Conservation (phyloP, 2,329 filamentous ascomycete species). For the Cryphonectria japonica region DNA sequence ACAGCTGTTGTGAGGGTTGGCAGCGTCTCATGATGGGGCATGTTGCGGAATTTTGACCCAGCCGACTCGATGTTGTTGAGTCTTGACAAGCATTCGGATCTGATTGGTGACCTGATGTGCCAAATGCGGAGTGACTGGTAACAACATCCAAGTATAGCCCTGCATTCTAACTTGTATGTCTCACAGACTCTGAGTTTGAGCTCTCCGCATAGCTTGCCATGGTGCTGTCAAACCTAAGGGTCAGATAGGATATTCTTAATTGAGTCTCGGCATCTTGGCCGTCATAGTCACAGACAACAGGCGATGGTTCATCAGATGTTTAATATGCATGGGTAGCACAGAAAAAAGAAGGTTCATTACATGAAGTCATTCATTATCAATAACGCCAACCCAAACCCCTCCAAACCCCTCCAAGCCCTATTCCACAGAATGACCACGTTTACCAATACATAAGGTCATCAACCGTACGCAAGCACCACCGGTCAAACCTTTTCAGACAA, state of each 20-base stretch:
- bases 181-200: background rate
- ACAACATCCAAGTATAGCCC: background rate
- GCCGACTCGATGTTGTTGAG: constrained; percentile 43
- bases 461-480: background rate
- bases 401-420: background rate
- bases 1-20: constrained; percentile 60
- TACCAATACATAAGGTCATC: constrained; percentile 14
- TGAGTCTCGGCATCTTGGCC: background rate
- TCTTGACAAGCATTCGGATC: no score
- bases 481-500: background rate
- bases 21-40: no score
- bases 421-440: background rate
- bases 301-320: background rate
- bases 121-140: background rate
- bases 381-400: background rate
- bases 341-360: constrained; percentile 20
- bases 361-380: constrained; percentile 28
- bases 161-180: background rate
- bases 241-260: no score
- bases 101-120: no score
- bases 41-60: constrained; percentile 34
- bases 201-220: background rate
- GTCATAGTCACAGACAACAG: background rate
- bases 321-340: background rate
- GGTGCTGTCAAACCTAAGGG: no score